Evolutionary conservation across 2,329 filamentous ascomycete genomes (phyloP).

Genomic region (Penicillium glabrum): DNA sequence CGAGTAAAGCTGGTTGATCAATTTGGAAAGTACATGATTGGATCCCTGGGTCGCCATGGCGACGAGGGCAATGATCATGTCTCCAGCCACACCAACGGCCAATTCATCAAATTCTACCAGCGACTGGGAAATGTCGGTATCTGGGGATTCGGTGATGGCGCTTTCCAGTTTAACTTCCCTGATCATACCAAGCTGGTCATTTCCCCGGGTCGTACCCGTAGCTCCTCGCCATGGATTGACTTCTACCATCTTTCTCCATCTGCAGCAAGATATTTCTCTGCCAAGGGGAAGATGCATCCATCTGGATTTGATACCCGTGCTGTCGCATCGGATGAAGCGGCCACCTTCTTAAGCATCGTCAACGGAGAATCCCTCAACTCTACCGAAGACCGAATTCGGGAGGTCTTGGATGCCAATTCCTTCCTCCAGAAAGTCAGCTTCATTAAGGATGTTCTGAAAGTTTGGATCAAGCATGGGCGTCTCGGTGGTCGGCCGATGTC

Average conservation of each 20-base stretch:
- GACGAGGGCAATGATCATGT: slow-evolving; percentile 35
- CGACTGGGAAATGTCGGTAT: slow-evolving; percentile 54
- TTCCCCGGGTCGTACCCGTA: slow-evolving; percentile 39
- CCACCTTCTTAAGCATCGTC: slow-evolving; percentile 42
- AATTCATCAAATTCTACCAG: slow-evolving; percentile 53
- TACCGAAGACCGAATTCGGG: slow-evolving; percentile 38
- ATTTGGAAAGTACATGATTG: slow-evolving; percentile 55
- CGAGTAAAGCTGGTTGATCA: slow-evolving; percentile 50
- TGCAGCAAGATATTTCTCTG: slow-evolving; percentile 44
- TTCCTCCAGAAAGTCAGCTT: slow-evolving; percentile 46
- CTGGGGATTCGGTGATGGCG: slow-evolving; percentile 52
- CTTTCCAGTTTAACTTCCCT: slow-evolving; percentile 54
- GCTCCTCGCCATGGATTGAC: slow-evolving; percentile 45
- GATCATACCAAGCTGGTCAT: slow-evolving; percentile 54
- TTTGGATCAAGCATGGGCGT: slow-evolving; percentile 40
- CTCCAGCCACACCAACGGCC: slow-evolving; percentile 27
- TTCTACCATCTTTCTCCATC: slow-evolving; percentile 51
- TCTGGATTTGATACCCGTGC: slow-evolving; percentile 45
- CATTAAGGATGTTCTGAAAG: slow-evolving; percentile 41
- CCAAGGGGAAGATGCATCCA: slow-evolving; percentile 44
- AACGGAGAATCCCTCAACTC: slow-evolving; percentile 34
- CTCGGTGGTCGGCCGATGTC: slow-evolving; percentile 34
- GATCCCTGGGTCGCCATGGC: slow-evolving; percentile 44
- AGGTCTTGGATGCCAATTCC: slow-evolving; percentile 46
- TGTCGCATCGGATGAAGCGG: slow-evolving; percentile 42